phyloP scores from a whole-genome alignment of 192 early-diverging fungal species.

The Entophlyctis helioformis region DNA sequence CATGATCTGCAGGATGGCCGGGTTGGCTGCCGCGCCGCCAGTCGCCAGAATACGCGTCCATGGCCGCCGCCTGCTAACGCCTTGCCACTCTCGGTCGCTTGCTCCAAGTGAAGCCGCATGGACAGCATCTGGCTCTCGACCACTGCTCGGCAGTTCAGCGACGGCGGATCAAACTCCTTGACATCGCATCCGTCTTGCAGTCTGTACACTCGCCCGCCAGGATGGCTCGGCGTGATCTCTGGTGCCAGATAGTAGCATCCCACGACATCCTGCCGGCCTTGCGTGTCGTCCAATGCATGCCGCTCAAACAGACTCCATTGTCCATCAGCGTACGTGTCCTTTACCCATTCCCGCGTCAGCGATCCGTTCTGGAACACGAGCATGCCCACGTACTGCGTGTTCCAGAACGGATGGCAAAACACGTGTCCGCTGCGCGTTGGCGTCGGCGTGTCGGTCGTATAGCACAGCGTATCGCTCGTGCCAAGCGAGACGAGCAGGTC shows the following conservation, averaged over 20 bases:
- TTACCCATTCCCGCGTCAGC: constrained; percentile 60
- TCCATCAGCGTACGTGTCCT: constrained; percentile 34
- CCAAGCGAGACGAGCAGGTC: constrained; percentile 65
- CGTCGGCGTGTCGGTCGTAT: constrained; percentile 14
- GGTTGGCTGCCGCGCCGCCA: constrained; percentile 62
- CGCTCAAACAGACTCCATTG: constrained; percentile 51
- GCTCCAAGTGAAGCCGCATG: constrained; percentile 34
- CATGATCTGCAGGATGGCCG: constrained; percentile 39
- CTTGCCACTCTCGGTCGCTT: constrained; percentile 5
- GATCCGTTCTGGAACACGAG: constrained; percentile 80
- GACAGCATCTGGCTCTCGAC: constrained; percentile 64
- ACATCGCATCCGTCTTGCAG: constrained; percentile 24
- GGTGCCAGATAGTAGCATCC: constrained; percentile 66
- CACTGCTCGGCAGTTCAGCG: constrained; percentile 45
- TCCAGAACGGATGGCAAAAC: constrained; percentile 51
- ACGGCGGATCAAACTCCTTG: constrained; percentile 4
- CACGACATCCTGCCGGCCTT: constrained; percentile 12
- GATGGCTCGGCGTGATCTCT: constrained; percentile 64
- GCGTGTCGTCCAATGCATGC: constrained; percentile 8
- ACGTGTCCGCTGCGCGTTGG: constrained; percentile 39
- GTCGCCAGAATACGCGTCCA: constrained; percentile 47
- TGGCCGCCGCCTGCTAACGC: neutral
- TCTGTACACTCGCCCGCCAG: constrained; percentile 52
- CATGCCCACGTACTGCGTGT: constrained; percentile 55
- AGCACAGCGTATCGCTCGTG: constrained; percentile 68